Conservation (phyloP, 805 yeast species). For the Cyberlindnera amylophila region DNA sequence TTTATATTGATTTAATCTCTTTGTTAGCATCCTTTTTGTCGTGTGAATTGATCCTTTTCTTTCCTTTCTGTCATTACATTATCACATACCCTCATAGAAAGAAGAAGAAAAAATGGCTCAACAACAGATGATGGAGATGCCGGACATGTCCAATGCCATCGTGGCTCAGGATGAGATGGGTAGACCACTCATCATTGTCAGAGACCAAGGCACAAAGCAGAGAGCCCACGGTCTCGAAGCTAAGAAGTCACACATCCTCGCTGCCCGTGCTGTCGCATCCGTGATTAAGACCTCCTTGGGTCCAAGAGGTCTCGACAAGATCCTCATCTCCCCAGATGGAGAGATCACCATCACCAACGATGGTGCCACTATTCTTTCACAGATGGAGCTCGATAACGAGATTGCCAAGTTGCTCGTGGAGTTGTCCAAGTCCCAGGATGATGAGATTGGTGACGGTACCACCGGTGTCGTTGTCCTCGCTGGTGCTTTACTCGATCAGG, state of each 20-base stretch:
- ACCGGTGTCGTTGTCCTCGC: slow-evolving; percentile 98
- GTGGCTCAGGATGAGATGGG: slow-evolving; percentile 99
- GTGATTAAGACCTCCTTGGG: slow-evolving; percentile 92
- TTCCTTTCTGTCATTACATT: no score
- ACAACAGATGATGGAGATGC: slow-evolving; percentile 46
- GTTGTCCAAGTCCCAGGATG: slow-evolving; percentile 91
- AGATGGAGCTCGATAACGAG: slow-evolving; percentile 94
- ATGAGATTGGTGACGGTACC: slow-evolving; percentile 98
- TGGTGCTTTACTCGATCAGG: slow-evolving; percentile 90
- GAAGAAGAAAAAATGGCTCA: slow-evolving; percentile 26
- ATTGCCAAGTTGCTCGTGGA: slow-evolving; percentile 95
- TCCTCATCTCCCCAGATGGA: slow-evolving; percentile 91
- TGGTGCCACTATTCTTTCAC: slow-evolving; percentile 94
- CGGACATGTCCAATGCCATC: slow-evolving; percentile 96
- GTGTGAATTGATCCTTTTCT: no score
- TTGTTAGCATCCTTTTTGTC: no score
- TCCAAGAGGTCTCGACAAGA: slow-evolving; percentile 98
- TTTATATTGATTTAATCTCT: background rate
- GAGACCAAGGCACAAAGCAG: slow-evolving; percentile 68
- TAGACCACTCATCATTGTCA: slow-evolving; percentile 94
- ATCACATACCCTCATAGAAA: background rate
- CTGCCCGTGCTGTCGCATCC: slow-evolving; percentile 92
- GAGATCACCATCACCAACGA: slow-evolving; percentile 98
- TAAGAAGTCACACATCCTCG: slow-evolving; percentile 79
- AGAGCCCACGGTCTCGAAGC: slow-evolving; percentile 80